phyloP scores from a whole-genome alignment of 1,284 basidiomycete species.

The Phaffia rhodozyma region DNA sequence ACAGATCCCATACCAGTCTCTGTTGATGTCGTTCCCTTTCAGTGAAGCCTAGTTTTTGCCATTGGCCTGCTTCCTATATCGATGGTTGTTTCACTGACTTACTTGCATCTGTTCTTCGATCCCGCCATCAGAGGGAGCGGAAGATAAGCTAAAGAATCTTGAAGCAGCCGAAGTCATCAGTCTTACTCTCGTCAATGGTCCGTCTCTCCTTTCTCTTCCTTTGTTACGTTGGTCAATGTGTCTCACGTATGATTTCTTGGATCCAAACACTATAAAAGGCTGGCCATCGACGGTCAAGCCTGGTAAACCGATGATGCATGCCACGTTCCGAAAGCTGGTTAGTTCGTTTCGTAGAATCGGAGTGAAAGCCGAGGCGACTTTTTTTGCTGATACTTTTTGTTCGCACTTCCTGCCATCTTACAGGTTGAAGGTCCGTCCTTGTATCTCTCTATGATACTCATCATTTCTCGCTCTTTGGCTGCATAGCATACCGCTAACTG shows the following conservation, averaged over 20 bases:
- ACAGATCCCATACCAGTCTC: conserved; percentile 68
- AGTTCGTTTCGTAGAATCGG: not conserved
- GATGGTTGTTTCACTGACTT: too few relatives aligned
- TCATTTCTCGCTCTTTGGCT: not conserved
- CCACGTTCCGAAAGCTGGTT: not conserved
- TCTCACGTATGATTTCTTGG: not conserved
- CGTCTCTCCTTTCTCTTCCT: conserved; percentile 19
- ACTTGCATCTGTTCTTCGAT: too few relatives aligned
- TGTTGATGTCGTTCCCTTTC: conserved; percentile 76
- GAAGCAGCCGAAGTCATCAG: conserved; percentile 82
- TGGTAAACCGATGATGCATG: conserved; percentile 52
- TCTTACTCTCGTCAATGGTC: conserved; percentile 62
- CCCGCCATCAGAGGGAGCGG: conserved; percentile 49
- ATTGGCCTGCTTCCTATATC: too few relatives aligned
- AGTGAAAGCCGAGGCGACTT: not conserved
- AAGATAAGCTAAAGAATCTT: conserved; percentile 65
- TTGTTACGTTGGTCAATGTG: not conserved
- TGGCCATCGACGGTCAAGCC: conserved; percentile 74
- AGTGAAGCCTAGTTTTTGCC: conserved; percentile 28
- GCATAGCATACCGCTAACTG: not conserved
- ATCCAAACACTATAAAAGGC: conserved; percentile 38
- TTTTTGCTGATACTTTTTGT: conserved; percentile 1
- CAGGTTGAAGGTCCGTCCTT: conserved; percentile 3
- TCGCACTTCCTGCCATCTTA: not conserved
- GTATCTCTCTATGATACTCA: not conserved